phyloP scores from a whole-genome alignment of 768 basidiomycete genomes.

The Tricholoma bakamatsutake region DNA sequence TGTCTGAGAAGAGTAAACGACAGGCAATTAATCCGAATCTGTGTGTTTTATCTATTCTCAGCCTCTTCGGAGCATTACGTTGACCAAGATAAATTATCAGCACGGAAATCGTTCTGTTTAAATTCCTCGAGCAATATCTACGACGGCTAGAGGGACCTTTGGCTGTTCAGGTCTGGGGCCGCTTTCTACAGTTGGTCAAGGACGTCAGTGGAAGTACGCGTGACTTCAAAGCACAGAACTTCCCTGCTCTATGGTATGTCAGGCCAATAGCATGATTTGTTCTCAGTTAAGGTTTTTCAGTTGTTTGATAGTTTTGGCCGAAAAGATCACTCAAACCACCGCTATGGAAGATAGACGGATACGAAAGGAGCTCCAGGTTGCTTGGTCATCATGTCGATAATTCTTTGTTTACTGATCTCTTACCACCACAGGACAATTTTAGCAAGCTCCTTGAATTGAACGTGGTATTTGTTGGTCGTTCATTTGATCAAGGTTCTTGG shows the following conservation, averaged over 20 bases:
- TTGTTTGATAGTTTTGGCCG: conserved; percentile 71
- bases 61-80: conserved; percentile 1
- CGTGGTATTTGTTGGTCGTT: conserved; percentile 66
- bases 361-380: conserved; percentile 83
- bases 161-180: conserved; percentile 87
- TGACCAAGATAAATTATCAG: conserved; percentile 31
- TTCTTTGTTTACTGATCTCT: background rate
- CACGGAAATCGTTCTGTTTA: conserved; percentile 66
- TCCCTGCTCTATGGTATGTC: conserved; percentile 64
- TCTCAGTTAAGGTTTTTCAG: conserved; percentile 27
- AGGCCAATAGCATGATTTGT: conserved; percentile 4
- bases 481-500: conserved; percentile 75
- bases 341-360: conserved; percentile 87
- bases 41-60: conserved; percentile 35
- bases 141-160: conserved; percentile 81
- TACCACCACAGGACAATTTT: conserved; percentile 60
- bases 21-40: conserved; percentile 59
- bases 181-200: conserved; percentile 71
- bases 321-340: conserved; percentile 82
- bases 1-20: conserved; percentile 55
- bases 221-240: conserved; percentile 67
- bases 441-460: conserved; percentile 80
- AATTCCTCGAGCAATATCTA: conserved; percentile 85
- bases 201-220: conserved; percentile 64
- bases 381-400: background rate